Conservation (phyloP, 2,329 filamentous ascomycete genomes). For the Pestalotiopsis sp. region DNA sequence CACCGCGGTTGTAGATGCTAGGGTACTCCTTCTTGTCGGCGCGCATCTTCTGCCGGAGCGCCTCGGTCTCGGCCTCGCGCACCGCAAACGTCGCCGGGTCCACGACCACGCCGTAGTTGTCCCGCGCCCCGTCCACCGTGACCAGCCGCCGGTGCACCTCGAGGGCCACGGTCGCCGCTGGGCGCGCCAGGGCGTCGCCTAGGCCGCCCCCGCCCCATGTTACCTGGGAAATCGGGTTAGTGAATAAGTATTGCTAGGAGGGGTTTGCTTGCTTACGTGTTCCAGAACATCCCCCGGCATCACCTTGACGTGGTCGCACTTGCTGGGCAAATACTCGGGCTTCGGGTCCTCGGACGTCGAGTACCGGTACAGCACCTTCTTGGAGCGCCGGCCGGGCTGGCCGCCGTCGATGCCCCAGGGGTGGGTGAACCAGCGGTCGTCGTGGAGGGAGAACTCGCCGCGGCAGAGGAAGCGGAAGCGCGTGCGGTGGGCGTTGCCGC, state of each 20-base stretch:
- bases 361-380: slow-evolving; percentile 44
- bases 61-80: slow-evolving; percentile 35
- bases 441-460: slow-evolving; percentile 49
- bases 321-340: slow-evolving; percentile 41
- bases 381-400: slow-evolving; percentile 43
- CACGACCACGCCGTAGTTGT: slow-evolving; percentile 49
- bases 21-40: slow-evolving; percentile 16
- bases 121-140: slow-evolving; percentile 40
- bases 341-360: slow-evolving; percentile 36
- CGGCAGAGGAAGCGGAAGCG: slow-evolving; percentile 47
- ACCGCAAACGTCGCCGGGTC: slow-evolving; percentile 36
- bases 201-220: slow-evolving; percentile 53
- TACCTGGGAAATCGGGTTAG: no score
- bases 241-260: no score
- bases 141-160: slow-evolving; percentile 49
- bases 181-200: slow-evolving; percentile 46
- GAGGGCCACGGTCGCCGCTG: slow-evolving; percentile 43
- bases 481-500: slow-evolving; percentile 51
- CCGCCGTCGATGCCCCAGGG: slow-evolving; percentile 51
- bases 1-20: slow-evolving; percentile 44
- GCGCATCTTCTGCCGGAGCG: slow-evolving; percentile 34
- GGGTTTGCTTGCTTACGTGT: slow-evolving; percentile 34
- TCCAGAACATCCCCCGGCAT: slow-evolving; percentile 48
- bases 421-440: slow-evolving; percentile 51
- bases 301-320: slow-evolving; percentile 50